Evolutionary conservation across 2,329 filamentous ascomycete genomes (phyloP).

Genomic region (Esteya vermicola): DNA sequence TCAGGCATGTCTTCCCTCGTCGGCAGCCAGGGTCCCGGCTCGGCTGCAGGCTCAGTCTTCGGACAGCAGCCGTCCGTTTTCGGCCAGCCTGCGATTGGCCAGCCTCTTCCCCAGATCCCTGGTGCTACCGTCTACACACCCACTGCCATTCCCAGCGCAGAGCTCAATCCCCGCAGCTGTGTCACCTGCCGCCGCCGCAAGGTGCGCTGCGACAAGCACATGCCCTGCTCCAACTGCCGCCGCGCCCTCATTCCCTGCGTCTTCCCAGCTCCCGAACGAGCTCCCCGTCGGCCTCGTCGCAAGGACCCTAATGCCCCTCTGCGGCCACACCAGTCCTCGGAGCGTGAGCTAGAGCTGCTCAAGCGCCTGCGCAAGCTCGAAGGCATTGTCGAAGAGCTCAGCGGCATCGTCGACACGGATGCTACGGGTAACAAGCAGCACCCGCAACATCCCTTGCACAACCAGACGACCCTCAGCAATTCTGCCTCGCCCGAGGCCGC

Average conservation of each 20-base stretch:
- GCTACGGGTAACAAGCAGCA: constrained; percentile 21
- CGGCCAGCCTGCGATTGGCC: constrained; percentile 2
- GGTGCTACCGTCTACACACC: constrained; percentile 16
- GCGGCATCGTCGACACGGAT: constrained; percentile 48
- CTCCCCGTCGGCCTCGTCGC: constrained; percentile 39
- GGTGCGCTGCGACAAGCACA: constrained; percentile 41
- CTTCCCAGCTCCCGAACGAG: constrained; percentile 31
- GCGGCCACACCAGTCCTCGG: constrained; percentile 39
- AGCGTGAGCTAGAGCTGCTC: constrained; percentile 54
- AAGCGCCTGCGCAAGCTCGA: constrained; percentile 60
- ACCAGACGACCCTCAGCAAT: constrained; percentile 17
- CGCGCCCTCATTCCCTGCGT: constrained; percentile 37
- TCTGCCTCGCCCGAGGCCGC: constrained; percentile 25
- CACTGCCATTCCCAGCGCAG: constrained; percentile 11
- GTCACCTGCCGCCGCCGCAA: constrained; percentile 38
- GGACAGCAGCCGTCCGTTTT: background rate
- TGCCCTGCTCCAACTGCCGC: constrained; percentile 42
- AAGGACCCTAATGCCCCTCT: constrained; percentile 50
- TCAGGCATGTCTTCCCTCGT: constrained; percentile 1
- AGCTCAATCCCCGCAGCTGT: constrained; percentile 29
- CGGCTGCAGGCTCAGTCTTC: background rate
- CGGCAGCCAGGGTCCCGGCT: constrained; percentile 1
- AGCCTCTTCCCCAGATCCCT: constrained; percentile 11
- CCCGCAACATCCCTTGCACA: too few relatives aligned
- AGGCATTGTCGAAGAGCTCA: constrained; percentile 58